Base-by-base conservation (phyloP, 352 stramenopile species). In the Phytophthora melonis region DNA sequence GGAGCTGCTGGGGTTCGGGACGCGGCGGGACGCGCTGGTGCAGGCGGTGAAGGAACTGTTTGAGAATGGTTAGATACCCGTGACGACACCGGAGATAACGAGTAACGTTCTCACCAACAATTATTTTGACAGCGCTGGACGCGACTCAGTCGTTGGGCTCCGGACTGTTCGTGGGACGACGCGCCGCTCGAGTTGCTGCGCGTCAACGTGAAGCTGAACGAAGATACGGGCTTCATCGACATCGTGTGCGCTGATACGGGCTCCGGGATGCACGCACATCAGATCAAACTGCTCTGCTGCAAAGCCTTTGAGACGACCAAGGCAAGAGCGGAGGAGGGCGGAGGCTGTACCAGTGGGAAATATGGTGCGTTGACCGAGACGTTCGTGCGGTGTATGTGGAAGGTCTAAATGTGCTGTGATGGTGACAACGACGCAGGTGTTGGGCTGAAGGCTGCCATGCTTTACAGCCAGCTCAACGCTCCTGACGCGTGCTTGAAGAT, bases 31-130 rank as follows among this genome's bases (percentile, higher is more conserved):
- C 34, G 89, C 87, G 54, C 71, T 95, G 9, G 80, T 94, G 14
- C 89, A 95, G 70, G 79, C 83, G 10, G 83, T 91, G 10, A 94
- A 94, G 63, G 89, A 95, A 71, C 78, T 95, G 54, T 93, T 94
- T 25, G 89, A 95, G 66, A 95, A 95, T 65, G 86, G 88, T 93
- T 6, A 50, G 41, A 41, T 16, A 41, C 34, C 10, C 34, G 34
- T 41, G 34, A 41, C 34, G 34, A 13, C 34, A 41, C 9, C 34
- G 25, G n/a, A n/a, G n/a, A n/a, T n/a, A n/a, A n/a, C n/a, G n/a
- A n/a, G n/a, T n/a, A n/a, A 47, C 10, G 18, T 11, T 19, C 21
- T 27, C n/a, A 27, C 16, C n/a, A n/a, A 49, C 1, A 47, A 34
- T 36, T 34, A 41, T n/a, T 39, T 5, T 21, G 8, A 25, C 41